Evolutionary conservation across 2,329 filamentous ascomycete species (phyloP).

Genomic region (Aureobasidium sp.): DNA sequence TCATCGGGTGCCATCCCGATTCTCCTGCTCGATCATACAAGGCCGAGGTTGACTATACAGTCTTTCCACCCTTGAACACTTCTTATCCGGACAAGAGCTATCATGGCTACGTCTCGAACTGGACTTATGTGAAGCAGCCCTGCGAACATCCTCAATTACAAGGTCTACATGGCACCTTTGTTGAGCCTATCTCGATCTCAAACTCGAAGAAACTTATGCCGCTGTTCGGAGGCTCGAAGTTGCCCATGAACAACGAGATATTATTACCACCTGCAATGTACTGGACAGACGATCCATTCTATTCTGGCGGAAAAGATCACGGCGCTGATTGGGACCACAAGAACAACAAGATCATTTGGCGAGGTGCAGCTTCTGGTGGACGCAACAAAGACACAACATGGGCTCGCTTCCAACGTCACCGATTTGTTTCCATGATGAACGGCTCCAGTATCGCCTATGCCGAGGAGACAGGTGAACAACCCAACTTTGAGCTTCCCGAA

Average conservation of each 20-base stretch:
- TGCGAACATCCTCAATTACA: slow-evolving; percentile 42
- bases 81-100: slow-evolving; percentile 30
- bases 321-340: slow-evolving; percentile 39
- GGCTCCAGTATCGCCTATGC: slow-evolving; percentile 49
- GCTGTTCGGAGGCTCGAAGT: slow-evolving; percentile 45
- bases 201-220: slow-evolving; percentile 42
- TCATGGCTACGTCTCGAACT: slow-evolving; percentile 43
- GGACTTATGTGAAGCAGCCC: slow-evolving; percentile 38
- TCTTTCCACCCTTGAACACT: slow-evolving; percentile 29
- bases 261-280: slow-evolving; percentile 46
- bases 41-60: slow-evolving; percentile 32
- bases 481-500: slow-evolving; percentile 35
- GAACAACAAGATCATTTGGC: slow-evolving; percentile 38
- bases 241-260: slow-evolving; percentile 47
- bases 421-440: slow-evolving; percentile 68
- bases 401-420: slow-evolving; percentile 67
- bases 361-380: slow-evolving; percentile 43
- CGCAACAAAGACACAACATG: slow-evolving; percentile 51
- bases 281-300: slow-evolving; percentile 39
- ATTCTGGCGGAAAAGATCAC: slow-evolving; percentile 35
- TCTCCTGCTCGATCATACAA: slow-evolving; percentile 32
- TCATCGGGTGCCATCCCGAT: slow-evolving; percentile 35
- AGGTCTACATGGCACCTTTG: slow-evolving; percentile 42
- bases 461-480: slow-evolving; percentile 35
- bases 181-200: slow-evolving; percentile 41